Percentiles rank a stretch among this genome's conserved stretches.
Conservation (phyloP, 1,284 basidiomycete species). For the Fomitopsis schrenkii region DNA sequence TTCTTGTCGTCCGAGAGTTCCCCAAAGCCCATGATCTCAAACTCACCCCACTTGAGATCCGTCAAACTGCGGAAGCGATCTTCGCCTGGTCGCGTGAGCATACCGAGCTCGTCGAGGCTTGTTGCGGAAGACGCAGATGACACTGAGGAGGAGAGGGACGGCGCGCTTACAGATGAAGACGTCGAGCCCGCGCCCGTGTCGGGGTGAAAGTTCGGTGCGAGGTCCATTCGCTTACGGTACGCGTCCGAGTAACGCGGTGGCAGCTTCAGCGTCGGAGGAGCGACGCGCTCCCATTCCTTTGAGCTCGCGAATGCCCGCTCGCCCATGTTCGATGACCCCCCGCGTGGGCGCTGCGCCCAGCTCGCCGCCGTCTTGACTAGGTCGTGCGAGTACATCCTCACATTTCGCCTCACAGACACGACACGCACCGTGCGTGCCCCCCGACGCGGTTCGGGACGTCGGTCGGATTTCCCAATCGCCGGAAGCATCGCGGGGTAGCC, state of each 20-base stretch:
- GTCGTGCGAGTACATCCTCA: slow-evolving; percentile 79
- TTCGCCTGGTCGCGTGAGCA: slow-evolving; percentile 39
- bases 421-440: slow-evolving; percentile 73
- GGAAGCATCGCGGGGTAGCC: slow-evolving; percentile 75
- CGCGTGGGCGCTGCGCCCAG: slow-evolving; percentile 53
- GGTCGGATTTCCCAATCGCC: slow-evolving; percentile 35
- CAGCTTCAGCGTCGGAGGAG: slow-evolving; percentile 51
- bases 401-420: slow-evolving; percentile 70
- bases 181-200: slow-evolving; percentile 32
- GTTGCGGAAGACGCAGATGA: slow-evolving; percentile 28
- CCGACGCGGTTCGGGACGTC: slow-evolving; percentile 52
- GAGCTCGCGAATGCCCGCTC: slow-evolving; percentile 47
- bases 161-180: slow-evolving; percentile 19
- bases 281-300: slow-evolving; percentile 73
- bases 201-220: slow-evolving; percentile 55
- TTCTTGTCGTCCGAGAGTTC: slow-evolving; percentile 54
- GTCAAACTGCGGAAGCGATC: slow-evolving; percentile 77
- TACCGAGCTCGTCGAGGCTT: slow-evolving; percentile 26
- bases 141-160: slow-evolving; percentile 25
- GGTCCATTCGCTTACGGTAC: slow-evolving; percentile 69
- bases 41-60: slow-evolving; percentile 85
- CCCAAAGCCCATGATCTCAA: slow-evolving; percentile 78
- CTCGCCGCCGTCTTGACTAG: slow-evolving; percentile 67
- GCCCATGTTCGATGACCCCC: slow-evolving; percentile 18
- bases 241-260: slow-evolving; percentile 61